Evolutionary conservation across 2,329 filamentous ascomycete genomes (phyloP), one percentile per base, ranked within the genome.

Genomic region (Trichophaea hybrida): DNA sequence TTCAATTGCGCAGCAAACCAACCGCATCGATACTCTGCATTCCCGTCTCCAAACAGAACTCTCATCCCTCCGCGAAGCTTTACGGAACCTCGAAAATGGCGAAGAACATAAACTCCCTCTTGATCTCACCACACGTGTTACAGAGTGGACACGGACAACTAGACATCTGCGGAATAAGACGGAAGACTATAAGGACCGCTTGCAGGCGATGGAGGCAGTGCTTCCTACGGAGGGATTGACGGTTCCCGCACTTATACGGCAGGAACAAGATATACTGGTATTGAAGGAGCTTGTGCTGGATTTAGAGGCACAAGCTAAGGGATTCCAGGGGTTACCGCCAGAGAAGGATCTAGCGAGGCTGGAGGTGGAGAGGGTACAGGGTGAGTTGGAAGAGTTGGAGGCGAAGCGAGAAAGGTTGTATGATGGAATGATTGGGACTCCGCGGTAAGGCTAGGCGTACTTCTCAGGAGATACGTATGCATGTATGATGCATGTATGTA

Each of bases 251-350:
- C 72, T 88, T 0, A 73, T 77, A 6, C 71, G 71, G 2, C 77
- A 83, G 64, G 82, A 88, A 69, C 74, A 77, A 17, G 75, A 75
- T 2, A 80, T 86, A 33, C 70, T 80, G 24, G 73, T 73, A 1
- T 71, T 91, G 44, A 74, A 83, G 38, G 73, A 77, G 4, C 72
- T 72, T 33, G 83, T 85, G 59, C 78, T 77, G 63, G 75, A 75
- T 6, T 72, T 90, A 48, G 82, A 87, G 60, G 71, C 72, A 1
- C 79, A 84, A 62, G 75, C 91, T 15, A 76, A 75, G 40, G 77
- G 76, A 24, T 94, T 88, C 66, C 79, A 83, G 57, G 82, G 84
- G 5, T 71, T 95, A 61, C 86, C 89, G 1, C 82, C 82, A 5
- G 83, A 94, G 68, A 73, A 79, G 6, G 78, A 83, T 52, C 77